Base-by-base conservation (phyloP, 2,329 filamentous ascomycete species). In the Beauveria sp. region DNA sequence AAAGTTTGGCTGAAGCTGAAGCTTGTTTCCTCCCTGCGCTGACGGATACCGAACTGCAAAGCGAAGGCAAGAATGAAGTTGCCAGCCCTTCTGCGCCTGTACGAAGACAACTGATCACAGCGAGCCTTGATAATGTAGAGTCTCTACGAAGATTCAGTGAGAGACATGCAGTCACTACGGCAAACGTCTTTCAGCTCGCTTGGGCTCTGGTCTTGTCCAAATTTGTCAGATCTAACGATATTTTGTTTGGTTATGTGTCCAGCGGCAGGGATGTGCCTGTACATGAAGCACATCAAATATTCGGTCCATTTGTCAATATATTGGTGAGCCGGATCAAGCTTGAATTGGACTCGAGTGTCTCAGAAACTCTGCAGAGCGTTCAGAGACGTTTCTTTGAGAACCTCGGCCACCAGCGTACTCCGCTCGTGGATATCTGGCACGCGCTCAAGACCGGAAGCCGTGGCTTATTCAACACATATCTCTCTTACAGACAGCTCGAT, bases 151-250 rank as follows among this genome's bases (percentile, higher is more conserved):
- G 2, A 3, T 46, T 46, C 45, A 46, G 45, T 14, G 45, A 46
- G 45, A 46, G 20, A 12, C 20, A 14, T 10, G 0, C 10, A 46
- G 50, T 61, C 28, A 61, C 62, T 14, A 61, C 53, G 18, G 63
- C 66, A 2, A 66, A 60, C 1, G 45, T 66, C 20, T 51, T 64
- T 22, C 62, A 62, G 45, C 57, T 63, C 4, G 63, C 65, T 4
- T 67, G 66, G 66, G 66, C 66, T 10, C 42, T 66, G 2, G 34
- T 62, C 3, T 46, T 66, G 38, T 57, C 65, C 7, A 51, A 45
- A 5, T 50, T 62, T 30, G 52, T 63, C 20, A 62, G 47, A 26
- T 57, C 58, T 6, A 56, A 53, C 40, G 60, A 55, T 38, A 40
- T 66, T 26, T 28, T 60, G 20, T 68, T 65, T 52, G 66, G 65